Evolutionary conservation across 352 stramenopile species (phyloP), one percentile per base, ranked within the genome.

Genomic region (Globisporangium rhizosaccharum): DNA sequence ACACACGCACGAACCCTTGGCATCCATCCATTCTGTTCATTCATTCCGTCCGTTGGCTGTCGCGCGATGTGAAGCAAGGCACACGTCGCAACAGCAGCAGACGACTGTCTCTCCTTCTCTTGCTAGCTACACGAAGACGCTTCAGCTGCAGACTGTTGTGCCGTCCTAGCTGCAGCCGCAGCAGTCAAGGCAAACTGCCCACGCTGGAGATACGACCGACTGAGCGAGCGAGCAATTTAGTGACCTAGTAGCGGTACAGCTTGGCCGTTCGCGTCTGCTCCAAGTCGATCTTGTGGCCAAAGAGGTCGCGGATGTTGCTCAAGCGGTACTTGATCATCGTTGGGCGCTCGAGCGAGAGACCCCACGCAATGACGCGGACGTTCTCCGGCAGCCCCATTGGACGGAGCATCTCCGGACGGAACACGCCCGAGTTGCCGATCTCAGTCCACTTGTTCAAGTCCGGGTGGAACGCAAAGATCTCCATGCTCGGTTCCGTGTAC

Each of bases 321-420:
- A 99, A 96, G 41, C 95, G 87, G 79, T 99, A 99, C 87, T 99
- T 99, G 83, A 99, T 99, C 97, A 99, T 99, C 36, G 97, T 99
- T 37, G 97, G 97, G 59, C 97, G 87, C 73, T 99, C 97, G 20
- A 99, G 85, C 46, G 95, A 99, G 57, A 99, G 81, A 46, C 97
- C 97, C 96, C 97, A 99, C 14, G 97, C 97, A 71, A 99, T 99
- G 4, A 99, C 97, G 54, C 96, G 84, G 51, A 99, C 97, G 79
- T 99, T 98, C 73, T 99, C 93, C 2, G 97, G 97, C 36, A 99
- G 79, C 6, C 97, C 97, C 97, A 99, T 99, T 7, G 97, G 97
- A 47, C 79, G 82, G 41, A 99, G 84, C 97, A 99, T 99, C 78
- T 99, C 97, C 0, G 97, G 97, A 36, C 97, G 92, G 88, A 99